Percentiles rank a stretch among this genome's conserved stretches.
Conservation (phyloP, 306 rosid species). For the Crataegus laevigata region DNA sequence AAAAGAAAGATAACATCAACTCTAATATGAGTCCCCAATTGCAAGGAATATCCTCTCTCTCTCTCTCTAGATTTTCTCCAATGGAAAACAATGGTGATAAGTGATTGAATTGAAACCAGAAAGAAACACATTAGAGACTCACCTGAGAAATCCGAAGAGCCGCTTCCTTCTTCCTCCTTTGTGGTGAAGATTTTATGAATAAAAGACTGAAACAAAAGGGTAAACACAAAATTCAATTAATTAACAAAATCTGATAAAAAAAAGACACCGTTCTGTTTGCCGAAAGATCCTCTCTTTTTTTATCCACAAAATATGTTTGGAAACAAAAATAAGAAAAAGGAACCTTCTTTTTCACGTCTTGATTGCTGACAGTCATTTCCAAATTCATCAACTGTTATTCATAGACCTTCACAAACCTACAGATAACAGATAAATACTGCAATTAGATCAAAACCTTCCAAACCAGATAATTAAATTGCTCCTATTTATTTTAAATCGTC, state of each 20-base stretch:
- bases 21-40: too few species aligned
- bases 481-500: too few species aligned
- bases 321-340: background rate
- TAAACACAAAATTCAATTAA: background rate
- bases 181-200: slow-evolving; percentile 50
- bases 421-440: too few species aligned
- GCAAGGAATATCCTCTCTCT: too few species aligned
- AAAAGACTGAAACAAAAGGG: slow-evolving; percentile 52
- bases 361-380: slow-evolving; percentile 29
- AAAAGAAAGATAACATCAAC: too few species aligned
- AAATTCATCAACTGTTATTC: slow-evolving; percentile 23
- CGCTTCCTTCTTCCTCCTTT: slow-evolving; percentile 49
- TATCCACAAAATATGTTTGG: background rate
- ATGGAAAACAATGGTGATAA: too few species aligned
- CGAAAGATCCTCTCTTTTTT: background rate
- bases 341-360: slow-evolving; percentile 40
- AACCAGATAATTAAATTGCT: too few species aligned
- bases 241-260: background rate
- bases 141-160: slow-evolving; percentile 51
- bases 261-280: background rate
- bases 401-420: too few species aligned
- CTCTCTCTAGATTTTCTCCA: too few species aligned
- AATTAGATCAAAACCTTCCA: too few species aligned
- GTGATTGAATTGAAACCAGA: too few species aligned
- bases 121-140: too few species aligned